A percentile compares a stretch with the other conserved stretches of the same genome.
Evolutionary conservation across 2,329 filamentous ascomycete genomes (phyloP).

Genomic region (Monilinia vaccinii-corymbosi): DNA sequence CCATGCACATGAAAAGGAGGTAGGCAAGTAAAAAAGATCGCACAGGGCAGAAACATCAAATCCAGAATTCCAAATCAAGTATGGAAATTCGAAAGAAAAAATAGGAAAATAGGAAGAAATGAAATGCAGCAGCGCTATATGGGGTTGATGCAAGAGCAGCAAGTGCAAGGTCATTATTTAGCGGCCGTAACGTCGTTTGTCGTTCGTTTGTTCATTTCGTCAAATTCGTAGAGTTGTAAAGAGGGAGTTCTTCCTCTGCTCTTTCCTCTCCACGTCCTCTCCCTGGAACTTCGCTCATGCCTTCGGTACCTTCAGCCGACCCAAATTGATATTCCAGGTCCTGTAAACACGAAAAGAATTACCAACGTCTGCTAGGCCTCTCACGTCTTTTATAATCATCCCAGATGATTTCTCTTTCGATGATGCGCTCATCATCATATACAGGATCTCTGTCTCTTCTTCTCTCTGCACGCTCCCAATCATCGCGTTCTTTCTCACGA

Average conservation of each 20-base stretch:
- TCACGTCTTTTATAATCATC: slow-evolving; percentile 32
- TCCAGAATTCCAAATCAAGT: not conserved
- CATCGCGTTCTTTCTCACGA: slow-evolving; percentile 35
- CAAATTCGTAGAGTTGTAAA: not conserved
- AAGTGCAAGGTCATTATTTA: slow-evolving; percentile 1
- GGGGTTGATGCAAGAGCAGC: not conserved
- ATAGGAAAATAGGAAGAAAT: not conserved
- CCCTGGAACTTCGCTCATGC: not conserved
- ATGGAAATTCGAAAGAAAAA: not conserved
- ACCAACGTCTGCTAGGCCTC: slow-evolving; percentile 5
- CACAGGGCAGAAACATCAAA: not conserved
- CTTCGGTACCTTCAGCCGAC: not conserved
- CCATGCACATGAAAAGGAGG: not conserved
- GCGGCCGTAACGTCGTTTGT: slow-evolving; percentile 5
- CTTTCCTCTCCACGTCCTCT: not conserved
- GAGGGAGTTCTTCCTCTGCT: not conserved
- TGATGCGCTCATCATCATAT: slow-evolving; percentile 54
- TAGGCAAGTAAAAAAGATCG: not conserved
- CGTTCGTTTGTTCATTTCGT: slow-evolving; percentile 2
- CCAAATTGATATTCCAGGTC: not conserved
- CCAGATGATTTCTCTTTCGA: slow-evolving; percentile 60
- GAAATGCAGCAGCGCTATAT: slow-evolving; percentile 2
- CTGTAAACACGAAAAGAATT: not conserved
- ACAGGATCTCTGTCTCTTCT: slow-evolving; percentile 21
- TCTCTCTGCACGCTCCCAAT: slow-evolving; percentile 31